Evolutionary conservation across 1,139 yeast species (phyloP).

Genomic region (Wickerhamomyces sp.): DNA sequence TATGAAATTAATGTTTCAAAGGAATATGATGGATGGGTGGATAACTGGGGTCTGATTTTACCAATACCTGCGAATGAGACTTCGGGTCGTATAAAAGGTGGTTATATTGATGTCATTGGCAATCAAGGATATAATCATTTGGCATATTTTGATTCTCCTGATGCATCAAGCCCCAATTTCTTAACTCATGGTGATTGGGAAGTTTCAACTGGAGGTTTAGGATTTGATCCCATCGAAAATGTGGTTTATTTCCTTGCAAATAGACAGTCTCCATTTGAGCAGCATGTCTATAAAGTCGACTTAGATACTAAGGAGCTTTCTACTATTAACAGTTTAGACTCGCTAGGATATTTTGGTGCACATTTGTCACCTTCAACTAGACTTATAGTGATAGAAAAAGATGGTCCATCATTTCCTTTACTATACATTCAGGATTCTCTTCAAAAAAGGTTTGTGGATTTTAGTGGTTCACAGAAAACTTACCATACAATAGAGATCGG

Average conservation of each 20-base stretch:
- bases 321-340: slow-evolving; percentile 43
- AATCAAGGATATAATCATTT: slow-evolving; percentile 66
- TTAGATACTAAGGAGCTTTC: slow-evolving; percentile 25
- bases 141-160: slow-evolving; percentile 51
- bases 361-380: slow-evolving; percentile 57
- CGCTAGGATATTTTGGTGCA: slow-evolving; percentile 57
- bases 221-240: slow-evolving; percentile 48
- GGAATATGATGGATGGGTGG: slow-evolving; percentile 53
- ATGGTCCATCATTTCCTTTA: slow-evolving; percentile 70
- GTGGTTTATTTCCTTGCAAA: slow-evolving; percentile 64
- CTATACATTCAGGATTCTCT: slow-evolving; percentile 32
- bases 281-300: slow-evolving; percentile 49
- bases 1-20: slow-evolving; percentile 34
- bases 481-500: slow-evolving; percentile 43
- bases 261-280: slow-evolving; percentile 47
- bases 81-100: slow-evolving; percentile 36
- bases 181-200: slow-evolving; percentile 71
- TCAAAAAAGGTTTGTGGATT: slow-evolving; percentile 22
- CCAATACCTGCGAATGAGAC: slow-evolving; percentile 27
- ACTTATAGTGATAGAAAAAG: slow-evolving; percentile 48
- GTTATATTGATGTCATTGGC: slow-evolving; percentile 71
- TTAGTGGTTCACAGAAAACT: slow-evolving; percentile 46
- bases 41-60: slow-evolving; percentile 26
- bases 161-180: slow-evolving; percentile 38
- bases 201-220: slow-evolving; percentile 49